Conservation (phyloP, 2,329 filamentous ascomycete species). For the Claviceps capensis region DNA sequence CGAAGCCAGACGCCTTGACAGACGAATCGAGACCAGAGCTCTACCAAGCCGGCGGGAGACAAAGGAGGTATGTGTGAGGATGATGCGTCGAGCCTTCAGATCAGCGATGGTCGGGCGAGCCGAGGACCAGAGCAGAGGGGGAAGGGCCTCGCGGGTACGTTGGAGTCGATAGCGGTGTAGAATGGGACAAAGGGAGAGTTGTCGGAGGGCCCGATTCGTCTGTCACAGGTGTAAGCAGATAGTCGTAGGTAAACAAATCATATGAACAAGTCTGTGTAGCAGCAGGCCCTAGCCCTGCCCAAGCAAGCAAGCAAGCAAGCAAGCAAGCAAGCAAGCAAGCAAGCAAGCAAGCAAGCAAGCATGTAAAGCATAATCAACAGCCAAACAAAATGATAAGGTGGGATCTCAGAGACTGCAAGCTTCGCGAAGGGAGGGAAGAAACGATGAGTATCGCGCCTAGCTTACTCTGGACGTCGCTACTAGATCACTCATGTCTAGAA, state of each 20-base stretch:
- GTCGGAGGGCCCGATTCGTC: slow-evolving; percentile 49
- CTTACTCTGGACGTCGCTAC: slow-evolving; percentile 42
- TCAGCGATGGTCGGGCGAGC: slow-evolving; percentile 45
- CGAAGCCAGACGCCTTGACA: slow-evolving; percentile 45
- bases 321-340: not conserved
- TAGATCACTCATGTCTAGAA: slow-evolving; percentile 43
- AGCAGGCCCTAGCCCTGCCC: not conserved
- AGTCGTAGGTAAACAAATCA: no score
- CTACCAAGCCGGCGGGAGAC: slow-evolving; percentile 50
- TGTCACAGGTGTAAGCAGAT: slow-evolving; percentile 16
- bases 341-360: not conserved
- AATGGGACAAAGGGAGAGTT: slow-evolving; percentile 49
- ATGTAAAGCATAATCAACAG: no score
- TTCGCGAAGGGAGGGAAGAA: not conserved
- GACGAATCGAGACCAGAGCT: slow-evolving; percentile 50
- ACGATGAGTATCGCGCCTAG: slow-evolving; percentile 7
- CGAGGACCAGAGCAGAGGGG: slow-evolving; percentile 40
- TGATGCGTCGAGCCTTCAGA: slow-evolving; percentile 50
- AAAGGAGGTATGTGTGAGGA: slow-evolving; percentile 51
- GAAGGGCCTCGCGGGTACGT: slow-evolving; percentile 38
- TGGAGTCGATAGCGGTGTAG: slow-evolving; percentile 50
- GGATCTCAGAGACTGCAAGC: no score
- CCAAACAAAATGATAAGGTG: no score
- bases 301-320: not conserved
- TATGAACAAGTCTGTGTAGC: no score